Conservation (phyloP, 1,284 basidiomycete genomes). For the Rhodotorula sp. region DNA sequence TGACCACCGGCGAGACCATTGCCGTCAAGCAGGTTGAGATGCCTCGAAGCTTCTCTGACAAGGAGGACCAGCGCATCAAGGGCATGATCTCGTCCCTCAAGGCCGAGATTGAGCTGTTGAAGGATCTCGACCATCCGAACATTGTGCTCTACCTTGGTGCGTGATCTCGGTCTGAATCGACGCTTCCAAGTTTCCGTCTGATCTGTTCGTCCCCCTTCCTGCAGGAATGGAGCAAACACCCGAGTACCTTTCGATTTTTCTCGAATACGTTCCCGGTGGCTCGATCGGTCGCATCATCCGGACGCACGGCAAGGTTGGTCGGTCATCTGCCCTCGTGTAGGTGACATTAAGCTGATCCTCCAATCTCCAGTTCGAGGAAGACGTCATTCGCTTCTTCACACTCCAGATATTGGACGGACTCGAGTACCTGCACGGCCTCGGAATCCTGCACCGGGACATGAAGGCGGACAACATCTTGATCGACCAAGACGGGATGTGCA, state of each 20-base stretch:
- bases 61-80: conserved; percentile 78
- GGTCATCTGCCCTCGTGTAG: neutral
- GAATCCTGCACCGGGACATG: conserved; percentile 93
- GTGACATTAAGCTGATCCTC: too few relatives aligned
- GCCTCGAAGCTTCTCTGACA: conserved; percentile 83
- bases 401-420: conserved; percentile 87
- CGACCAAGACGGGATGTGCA: conserved; percentile 87
- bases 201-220: neutral
- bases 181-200: neutral
- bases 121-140: conserved; percentile 94
- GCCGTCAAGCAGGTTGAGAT: conserved; percentile 99
- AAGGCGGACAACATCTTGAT: conserved; percentile 99
- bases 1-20: conserved; percentile 98
- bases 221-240: conserved; percentile 81
- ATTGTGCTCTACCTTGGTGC: conserved; percentile 92
- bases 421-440: conserved; percentile 85
- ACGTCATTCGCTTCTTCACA: conserved; percentile 89
- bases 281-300: conserved; percentile 89
- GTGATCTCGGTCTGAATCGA: neutral
- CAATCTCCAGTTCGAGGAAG: conserved; percentile 72
- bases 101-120: conserved; percentile 89
- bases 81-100: conserved; percentile 87
- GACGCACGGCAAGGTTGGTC: conserved; percentile 65
- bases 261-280: conserved; percentile 97
- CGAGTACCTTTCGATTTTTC: conserved; percentile 91